Evolutionary conservation across 441 rosid species (phyloP).

Genomic region (Sinapis alba): DNA sequence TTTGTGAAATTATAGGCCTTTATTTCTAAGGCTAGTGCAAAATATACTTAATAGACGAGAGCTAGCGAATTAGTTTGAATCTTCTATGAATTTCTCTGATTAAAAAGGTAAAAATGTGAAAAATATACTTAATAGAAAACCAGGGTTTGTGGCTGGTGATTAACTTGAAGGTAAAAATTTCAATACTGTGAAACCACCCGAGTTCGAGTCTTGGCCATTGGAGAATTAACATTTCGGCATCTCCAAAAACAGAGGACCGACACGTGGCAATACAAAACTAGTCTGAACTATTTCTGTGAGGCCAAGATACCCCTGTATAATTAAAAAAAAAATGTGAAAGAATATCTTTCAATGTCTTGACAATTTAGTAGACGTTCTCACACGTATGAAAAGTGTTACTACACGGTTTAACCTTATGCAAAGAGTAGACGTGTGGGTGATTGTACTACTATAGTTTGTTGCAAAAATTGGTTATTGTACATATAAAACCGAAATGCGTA

Average conservation of each 20-base stretch:
- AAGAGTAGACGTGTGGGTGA: background rate
- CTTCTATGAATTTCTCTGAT: background rate
- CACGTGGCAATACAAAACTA: too few species aligned
- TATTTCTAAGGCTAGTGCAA: background rate
- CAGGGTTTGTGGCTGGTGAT: too few species aligned
- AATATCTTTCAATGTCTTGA: background rate
- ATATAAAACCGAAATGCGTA: background rate
- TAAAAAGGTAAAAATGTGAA: background rate
- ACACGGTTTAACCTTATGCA: slow-evolving; percentile 13
- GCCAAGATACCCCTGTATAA: too few species aligned
- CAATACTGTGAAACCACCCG: too few species aligned
- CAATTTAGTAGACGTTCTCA: background rate
- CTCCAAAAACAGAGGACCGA: too few species aligned
- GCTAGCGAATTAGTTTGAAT: background rate
- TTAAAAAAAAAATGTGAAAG: background rate
- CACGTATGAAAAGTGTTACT: background rate
- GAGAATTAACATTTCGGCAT: too few species aligned
- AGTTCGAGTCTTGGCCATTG: too few species aligned
- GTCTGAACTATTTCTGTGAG: too few species aligned
- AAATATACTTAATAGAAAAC: too few species aligned
- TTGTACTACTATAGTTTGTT: background rate
- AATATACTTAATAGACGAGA: background rate
- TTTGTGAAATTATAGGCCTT: background rate
- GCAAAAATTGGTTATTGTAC: background rate
- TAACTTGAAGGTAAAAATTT: too few species aligned